Evolutionary conservation across 352 stramenopile genomes (phyloP), one percentile per base, ranked within the genome.

Genomic region (Phytophthora vignae): DNA sequence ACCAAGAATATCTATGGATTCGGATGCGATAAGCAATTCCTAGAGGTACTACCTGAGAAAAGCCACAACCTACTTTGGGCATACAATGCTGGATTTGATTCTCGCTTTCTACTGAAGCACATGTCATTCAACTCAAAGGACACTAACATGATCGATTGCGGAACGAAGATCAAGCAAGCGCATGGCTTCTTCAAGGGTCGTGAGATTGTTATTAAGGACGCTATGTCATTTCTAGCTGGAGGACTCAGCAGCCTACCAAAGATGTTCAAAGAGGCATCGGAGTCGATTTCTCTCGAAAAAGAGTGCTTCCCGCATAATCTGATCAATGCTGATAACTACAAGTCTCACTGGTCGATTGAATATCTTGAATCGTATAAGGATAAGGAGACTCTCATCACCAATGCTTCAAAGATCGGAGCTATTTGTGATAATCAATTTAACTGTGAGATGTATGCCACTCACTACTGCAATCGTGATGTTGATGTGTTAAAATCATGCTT

Each of bases 271-370:
- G n/a, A n/a, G n/a, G n/a, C n/a, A n/a, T n/a, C n/a, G n/a, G n/a
- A n/a, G n/a, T n/a, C n/a, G n/a, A n/a, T n/a, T n/a, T n/a, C n/a
- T n/a, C n/a, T n/a, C n/a, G n/a, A n/a, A n/a, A n/a, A n/a, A n/a
- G 60, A 66, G 15, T 66, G 49, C 40, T 66, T 66, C 22, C 48
- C 60, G 1, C 60, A 66, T 31, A 31, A 59, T 19, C 7, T 66
- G 33, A 59, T 59, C 11, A 66, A 59, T 21, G 53, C 21, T n/a
- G n/a, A n/a, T n/a, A 66, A 58, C 49, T 66, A 22, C 19, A 11
- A 44, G 5, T 52, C 48, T 17, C 31, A 29, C 3, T 54, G 48
- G 33, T 7, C 60, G 9, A 12, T 59, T 27, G 49, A 59, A 19
- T 58, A 57, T 57, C 48, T 65, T 21, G 22, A 65, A 3, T 57